Evolutionary conservation across 495 filamentous ascomycete species (phyloP).

Genomic region (Penicillium fimorum): DNA sequence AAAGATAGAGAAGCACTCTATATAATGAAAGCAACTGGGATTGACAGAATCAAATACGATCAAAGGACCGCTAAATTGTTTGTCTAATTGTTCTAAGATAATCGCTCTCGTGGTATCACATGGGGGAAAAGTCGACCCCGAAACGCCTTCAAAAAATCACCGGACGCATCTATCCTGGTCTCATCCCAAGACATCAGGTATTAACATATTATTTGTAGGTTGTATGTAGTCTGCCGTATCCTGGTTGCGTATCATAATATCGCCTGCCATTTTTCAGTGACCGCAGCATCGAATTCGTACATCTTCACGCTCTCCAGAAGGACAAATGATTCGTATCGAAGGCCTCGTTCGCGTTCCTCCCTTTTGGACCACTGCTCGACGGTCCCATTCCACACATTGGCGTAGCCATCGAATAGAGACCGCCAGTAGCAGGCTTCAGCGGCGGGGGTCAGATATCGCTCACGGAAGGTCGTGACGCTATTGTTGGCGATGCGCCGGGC

Average conservation of each 20-base stretch:
- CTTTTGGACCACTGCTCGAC: slow-evolving; percentile 23
- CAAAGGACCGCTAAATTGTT: background rate
- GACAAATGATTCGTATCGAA: slow-evolving; percentile 44
- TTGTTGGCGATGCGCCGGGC: slow-evolving; percentile 57
- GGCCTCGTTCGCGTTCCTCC: slow-evolving; percentile 26
- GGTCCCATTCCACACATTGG: slow-evolving; percentile 41
- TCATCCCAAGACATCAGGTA: background rate
- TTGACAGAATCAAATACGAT: background rate
- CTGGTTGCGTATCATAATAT: background rate
- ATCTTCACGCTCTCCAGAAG: slow-evolving; percentile 35
- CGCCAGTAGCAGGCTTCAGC: slow-evolving; percentile 63
- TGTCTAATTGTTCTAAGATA: background rate
- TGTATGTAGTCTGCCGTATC: slow-evolving; percentile 1
- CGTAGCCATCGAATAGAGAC: slow-evolving; percentile 47
- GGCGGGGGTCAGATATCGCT: slow-evolving; percentile 58
- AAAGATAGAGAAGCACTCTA: background rate
- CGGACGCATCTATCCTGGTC: background rate
- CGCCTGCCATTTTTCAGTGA: slow-evolving; percentile 5
- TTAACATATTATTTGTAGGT: slow-evolving; percentile 12
- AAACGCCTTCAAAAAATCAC: slow-evolving; percentile 3
- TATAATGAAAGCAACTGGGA: background rate
- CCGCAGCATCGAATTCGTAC: slow-evolving; percentile 30
- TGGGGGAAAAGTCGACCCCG: background rate
- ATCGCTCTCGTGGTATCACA: slow-evolving; percentile 7
- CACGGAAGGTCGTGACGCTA: slow-evolving; percentile 52